Evolutionary conservation across 2,329 filamentous ascomycete genomes (phyloP), one percentile per base, ranked within the genome.

Genomic region (Fusarium transvaalense): DNA sequence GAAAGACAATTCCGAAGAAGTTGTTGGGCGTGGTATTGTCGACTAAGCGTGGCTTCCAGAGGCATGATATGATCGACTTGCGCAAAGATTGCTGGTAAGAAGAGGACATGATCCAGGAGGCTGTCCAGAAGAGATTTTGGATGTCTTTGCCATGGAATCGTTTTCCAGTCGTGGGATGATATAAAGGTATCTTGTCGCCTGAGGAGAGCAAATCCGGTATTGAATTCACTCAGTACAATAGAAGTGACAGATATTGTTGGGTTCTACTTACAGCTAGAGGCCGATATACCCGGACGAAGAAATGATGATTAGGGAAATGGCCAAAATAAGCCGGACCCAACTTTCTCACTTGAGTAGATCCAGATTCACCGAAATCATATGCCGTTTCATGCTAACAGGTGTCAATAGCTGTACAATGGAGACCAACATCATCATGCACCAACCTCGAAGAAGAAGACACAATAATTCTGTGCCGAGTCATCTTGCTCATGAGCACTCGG

Each of bases 231-330:
- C 65, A 74, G 72, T 46, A 66, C 15, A 39, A 55, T 27, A 19
- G 56, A 53, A 43, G 14, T 35, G 38, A 13, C 32, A 27, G 17
- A 17, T n/a, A 9, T 41, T 14, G 29, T 27, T 27, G n/a, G n/a
- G 27, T 25, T 29, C 21, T 37, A 79, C 85, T 78, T 78, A 87
- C 86, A 45, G 83, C 83, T 47, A 78, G 81, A 15, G 83, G 85
- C 25, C 86, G 82, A 66, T 85, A 88, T 7, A 88, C 80, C 13
- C 85, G 81, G 25, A 82, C 82, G 57, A 88, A 88, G 72, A 86
- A 88, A 70, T 88, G 86, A 60, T 88, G 86, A 13, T 83, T 79
- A 3, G 86, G 86, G 54, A 88, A 88, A 0, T 76, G 76, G 37
- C 78, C 78, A 63, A 86, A 88, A 41, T 77, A 74, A 5, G 77